Base-by-base conservation (phyloP, 768 basidiomycete genomes). In the Boletus pseudo-olivaceus region DNA sequence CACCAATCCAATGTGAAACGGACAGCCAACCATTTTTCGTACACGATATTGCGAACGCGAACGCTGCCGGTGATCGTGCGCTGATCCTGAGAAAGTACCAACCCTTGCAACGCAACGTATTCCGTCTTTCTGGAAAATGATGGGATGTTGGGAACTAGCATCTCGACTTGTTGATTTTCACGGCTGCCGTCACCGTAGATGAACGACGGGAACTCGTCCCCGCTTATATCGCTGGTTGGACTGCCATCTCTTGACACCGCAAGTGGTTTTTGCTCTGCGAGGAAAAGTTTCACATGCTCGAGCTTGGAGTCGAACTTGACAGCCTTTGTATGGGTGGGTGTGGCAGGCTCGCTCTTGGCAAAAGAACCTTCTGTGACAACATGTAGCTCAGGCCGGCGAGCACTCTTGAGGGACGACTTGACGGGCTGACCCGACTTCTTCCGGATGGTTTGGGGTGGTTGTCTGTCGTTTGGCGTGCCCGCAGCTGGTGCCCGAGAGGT, bases 391-490 rank as follows among this genome's bases (percentile, higher is more conserved):
- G 78, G 67, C 47, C 85, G 79, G 53, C 79, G 77, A 26, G 84
- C 78, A 12, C 82, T 76, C 74, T 97, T 98, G 60, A 98, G 79
- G 3, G 94, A 93, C 4, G 93, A 85, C 70, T 93, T 94, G 65
- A 98, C 83, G 5, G 90, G 84, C 72, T 97, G 90, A 35, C 96
- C 95, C 14, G 91, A 92, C 73, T 97, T 98, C 72, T 98, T 98
- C 56, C 93, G 84, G 33, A 92, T 75, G 74, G 48, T 77, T 73
- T 19, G 79, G 66, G 55, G 32, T 1, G 46, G 20, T 23, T 50
- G 55, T 32, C 59, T 49, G 23, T 32, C 47, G 29, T 15, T 47
- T 15, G 40, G 39, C 9, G 53, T 11, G 19, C 43, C 23, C 17
- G 35, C 8, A 27, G 15, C 39, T 19, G 48, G 35, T 33, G 51